phyloP scores from a whole-genome alignment of 139 green algal species.

The Diplosphaera chodatii region DNA sequence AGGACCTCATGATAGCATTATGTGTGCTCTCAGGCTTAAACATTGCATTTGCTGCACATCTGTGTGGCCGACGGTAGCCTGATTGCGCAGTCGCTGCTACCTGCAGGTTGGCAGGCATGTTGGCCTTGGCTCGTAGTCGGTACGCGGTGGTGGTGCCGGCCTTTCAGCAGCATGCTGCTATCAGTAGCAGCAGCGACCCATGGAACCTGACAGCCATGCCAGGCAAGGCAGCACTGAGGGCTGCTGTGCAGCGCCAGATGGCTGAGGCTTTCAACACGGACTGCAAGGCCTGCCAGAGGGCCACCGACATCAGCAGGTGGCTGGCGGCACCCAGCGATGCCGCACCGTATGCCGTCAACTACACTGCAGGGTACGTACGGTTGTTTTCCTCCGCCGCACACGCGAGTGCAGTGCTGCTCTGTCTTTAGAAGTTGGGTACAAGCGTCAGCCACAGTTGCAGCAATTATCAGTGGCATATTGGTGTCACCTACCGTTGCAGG shows the following conservation, averaged over 20 bases:
- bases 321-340: not conserved
- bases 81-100: not conserved
- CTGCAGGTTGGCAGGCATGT: not conserved
- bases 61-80: not conserved
- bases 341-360: constrained; percentile 21
- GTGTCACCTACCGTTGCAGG: not conserved
- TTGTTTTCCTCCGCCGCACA: too few relatives aligned
- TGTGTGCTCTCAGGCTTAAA: not conserved
- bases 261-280: constrained; percentile 8
- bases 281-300: constrained; percentile 14
- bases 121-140: not conserved
- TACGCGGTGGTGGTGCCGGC: constrained; percentile 12
- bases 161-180: constrained; percentile 10
- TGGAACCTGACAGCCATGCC: too few relatives aligned
- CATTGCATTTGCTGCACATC: not conserved
- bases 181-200: too few relatives aligned
- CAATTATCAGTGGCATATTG: too few relatives aligned
- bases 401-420: too few relatives aligned
- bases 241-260: not conserved
- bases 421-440: too few relatives aligned
- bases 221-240: not conserved
- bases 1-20: too few relatives aligned
- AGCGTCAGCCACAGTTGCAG: too few relatives aligned
- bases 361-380: constrained; percentile 13
- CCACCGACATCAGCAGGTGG: constrained; percentile 21